A percentile compares a stretch with the other conserved stretches of the same genome.
phyloP scores from a whole-genome alignment of 306 rosid genomes.

The Begonia peltatifolia region DNA sequence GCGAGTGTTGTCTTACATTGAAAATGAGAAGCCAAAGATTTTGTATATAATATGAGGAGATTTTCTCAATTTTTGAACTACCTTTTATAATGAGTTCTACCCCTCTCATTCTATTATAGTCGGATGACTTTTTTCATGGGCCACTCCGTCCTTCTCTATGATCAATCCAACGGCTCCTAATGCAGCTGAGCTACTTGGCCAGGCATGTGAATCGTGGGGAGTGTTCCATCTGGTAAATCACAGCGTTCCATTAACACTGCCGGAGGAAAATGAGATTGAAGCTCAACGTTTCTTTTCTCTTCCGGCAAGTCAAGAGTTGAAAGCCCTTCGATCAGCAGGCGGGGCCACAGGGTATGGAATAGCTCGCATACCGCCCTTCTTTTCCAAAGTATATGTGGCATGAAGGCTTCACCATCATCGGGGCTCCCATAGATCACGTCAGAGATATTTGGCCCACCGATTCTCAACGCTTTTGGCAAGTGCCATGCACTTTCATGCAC shows the following conservation, averaged over 20 bases:
- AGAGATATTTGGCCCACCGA: constrained; percentile 53
- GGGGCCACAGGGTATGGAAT: constrained; percentile 52
- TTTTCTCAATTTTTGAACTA: too few relatives aligned
- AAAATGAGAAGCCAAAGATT: too few relatives aligned
- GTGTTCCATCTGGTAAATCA: constrained; percentile 54
- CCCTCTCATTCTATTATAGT: background rate
- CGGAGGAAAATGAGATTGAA: constrained; percentile 26
- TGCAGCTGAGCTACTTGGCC: constrained; percentile 23
- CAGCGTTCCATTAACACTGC: constrained; percentile 23
- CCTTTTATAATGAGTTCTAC: too few relatives aligned
- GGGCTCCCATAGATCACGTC: constrained; percentile 39
- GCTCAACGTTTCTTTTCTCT: constrained; percentile 35
- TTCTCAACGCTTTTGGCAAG: constrained; percentile 48
- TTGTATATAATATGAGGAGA: too few relatives aligned
- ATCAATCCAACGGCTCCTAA: constrained; percentile 42
- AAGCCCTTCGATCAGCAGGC: constrained; percentile 30
- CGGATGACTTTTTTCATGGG: background rate
- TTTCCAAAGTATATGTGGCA: constrained; percentile 71
- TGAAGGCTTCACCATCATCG: constrained; percentile 72
- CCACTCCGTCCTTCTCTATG: constrained; percentile 18
- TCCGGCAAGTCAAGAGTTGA: constrained; percentile 30
- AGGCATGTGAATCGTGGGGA: constrained; percentile 65
- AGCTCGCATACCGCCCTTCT: constrained; percentile 47
- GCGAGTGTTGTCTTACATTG: too few relatives aligned
- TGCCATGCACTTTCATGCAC: constrained; percentile 22